Evolutionary conservation across 2,329 filamentous ascomycete species (phyloP), one percentile per base, ranked within the genome.

Genomic region (Cryphonectria naterciae): DNA sequence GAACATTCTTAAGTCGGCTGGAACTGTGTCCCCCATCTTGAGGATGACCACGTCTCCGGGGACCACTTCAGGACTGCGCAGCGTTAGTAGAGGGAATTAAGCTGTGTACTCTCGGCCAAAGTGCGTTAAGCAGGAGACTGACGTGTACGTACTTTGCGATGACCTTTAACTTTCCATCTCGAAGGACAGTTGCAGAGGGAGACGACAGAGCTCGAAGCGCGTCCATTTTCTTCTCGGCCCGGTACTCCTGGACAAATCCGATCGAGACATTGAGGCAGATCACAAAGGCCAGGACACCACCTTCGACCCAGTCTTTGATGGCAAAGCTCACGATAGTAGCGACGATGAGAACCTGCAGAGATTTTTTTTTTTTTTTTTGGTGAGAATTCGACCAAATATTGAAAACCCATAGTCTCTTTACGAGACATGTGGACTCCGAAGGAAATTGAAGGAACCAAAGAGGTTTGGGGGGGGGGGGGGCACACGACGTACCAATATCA

Each of bases 321-420:
- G 86, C 89, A 78, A 91, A 92, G 72, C 88, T 89, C 56, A 91
- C 85, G 62, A 88, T 90, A 90, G 94, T 93, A 76, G 92, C 92
- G 76, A 95, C 91, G 68, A 93, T 84, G 67, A 95, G 86, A 65
- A 94, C 91, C 91, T 93, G 85, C 79, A 84, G 74, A 84, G 79
- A 80, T 32, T 32, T 32, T 32, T 32, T 32, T 2, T 2, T 32
- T 32, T 82, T 85, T 43, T 85, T 46, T 32, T 56, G 70, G 65
- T 75, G 28, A 72, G 70, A 77, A 86, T 87, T 4, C 10, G 54
- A 4, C n/a, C 10, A 2, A 4, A 13, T 28, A n/a, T 10, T 49
- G 1, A 35, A 64, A 82, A 84, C 73, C 85, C 81, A 70, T 49
- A 41, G 39, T 8, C 1, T 6, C 8, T 39, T 13, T 8, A 25